These are phyloP conservation scores for Cyanidioschyzon merolae DNA, from an alignment of 23 red algal species.

Conservation along the genomic window DNA sequence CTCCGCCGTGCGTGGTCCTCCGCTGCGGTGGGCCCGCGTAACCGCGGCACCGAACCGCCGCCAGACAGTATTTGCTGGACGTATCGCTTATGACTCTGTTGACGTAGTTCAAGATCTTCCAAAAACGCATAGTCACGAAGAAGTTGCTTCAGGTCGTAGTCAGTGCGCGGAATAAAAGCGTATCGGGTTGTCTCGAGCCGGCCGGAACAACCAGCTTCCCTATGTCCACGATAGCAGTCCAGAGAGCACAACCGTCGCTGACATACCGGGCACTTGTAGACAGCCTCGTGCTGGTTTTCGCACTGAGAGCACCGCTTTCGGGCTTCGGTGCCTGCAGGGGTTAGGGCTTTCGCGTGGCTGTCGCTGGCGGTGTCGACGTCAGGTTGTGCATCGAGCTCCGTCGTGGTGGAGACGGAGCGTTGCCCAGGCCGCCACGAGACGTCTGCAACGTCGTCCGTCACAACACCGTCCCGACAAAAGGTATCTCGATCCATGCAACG, in stretches of 20 bases:
- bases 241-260: neutral
- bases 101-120: neutral
- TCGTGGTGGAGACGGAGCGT: too few species aligned
- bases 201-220: neutral
- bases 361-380: too few species aligned
- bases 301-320: too few species aligned
- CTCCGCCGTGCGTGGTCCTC: neutral
- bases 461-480: too few species aligned
- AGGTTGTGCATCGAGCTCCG: too few species aligned
- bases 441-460: too few species aligned
- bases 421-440: too few species aligned
- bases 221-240: neutral
- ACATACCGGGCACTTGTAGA: conserved; percentile 1
- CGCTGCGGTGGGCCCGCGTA: neutral
- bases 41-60: neutral
- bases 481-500: too few species aligned
- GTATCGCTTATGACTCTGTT: neutral
- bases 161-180: neutral
- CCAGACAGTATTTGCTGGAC: neutral
- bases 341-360: too few species aligned
- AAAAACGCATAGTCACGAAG: conserved; percentile 13
- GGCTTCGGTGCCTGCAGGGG: too few species aligned
- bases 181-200: neutral
- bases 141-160: neutral
- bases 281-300: too few species aligned